Conservation (phyloP, 2,329 filamentous ascomycete species). For the Nigrospora sphaerica region DNA sequence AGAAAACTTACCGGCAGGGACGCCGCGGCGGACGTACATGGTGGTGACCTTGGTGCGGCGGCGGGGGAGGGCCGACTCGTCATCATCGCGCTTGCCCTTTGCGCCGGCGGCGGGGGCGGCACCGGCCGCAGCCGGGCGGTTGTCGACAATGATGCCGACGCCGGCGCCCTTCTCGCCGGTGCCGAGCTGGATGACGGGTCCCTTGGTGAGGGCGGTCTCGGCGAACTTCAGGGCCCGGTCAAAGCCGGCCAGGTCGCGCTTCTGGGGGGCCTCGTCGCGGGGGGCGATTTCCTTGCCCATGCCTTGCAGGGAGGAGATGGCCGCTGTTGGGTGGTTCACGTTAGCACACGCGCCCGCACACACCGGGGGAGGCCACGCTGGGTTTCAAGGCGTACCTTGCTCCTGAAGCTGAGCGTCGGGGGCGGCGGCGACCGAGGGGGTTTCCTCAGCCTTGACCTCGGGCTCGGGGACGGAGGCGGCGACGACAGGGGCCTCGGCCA, state of each 20-base stretch:
- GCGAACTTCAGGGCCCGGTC: constrained; percentile 31
- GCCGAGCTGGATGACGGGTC: constrained; percentile 30
- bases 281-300: constrained; percentile 43
- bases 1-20: constrained; percentile 31
- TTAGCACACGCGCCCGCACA: constrained; percentile 2
- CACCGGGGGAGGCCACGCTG: neutral
- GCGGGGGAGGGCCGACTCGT: constrained; percentile 18
- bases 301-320: constrained; percentile 36
- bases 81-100: constrained; percentile 14
- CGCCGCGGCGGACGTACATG: constrained; percentile 37
- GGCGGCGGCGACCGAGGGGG: constrained; percentile 6
- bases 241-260: constrained; percentile 31
- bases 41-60: constrained; percentile 36
- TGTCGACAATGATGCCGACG: constrained; percentile 31
- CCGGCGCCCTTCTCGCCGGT: constrained; percentile 30
- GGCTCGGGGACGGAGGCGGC: constrained; percentile 2
- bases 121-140: constrained; percentile 15
- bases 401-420: constrained; percentile 25
- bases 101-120: constrained; percentile 7
- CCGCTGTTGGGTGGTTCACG: constrained; percentile 23
- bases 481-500: constrained; percentile 7
- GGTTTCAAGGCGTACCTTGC: constrained; percentile 21
- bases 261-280: constrained; percentile 21
- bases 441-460: neutral
- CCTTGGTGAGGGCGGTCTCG: constrained; percentile 29